Evolutionary conservation across 2,329 filamentous ascomycete species (phyloP).

Genomic region (Cercospora sp.): DNA sequence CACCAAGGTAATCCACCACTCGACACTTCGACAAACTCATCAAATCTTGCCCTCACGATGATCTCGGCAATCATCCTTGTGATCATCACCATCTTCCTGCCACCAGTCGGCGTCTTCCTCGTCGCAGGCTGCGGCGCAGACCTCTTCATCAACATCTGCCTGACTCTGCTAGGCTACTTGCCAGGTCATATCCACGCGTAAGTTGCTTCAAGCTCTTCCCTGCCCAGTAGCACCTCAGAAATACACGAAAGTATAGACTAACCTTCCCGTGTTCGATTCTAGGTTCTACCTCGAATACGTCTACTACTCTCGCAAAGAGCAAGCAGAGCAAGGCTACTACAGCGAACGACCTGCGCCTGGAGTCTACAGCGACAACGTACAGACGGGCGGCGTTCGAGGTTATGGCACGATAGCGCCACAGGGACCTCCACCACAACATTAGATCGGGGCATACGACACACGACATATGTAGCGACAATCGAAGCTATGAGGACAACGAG

Average conservation of each 20-base stretch:
- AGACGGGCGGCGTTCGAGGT: constrained; percentile 58
- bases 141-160: constrained; percentile 48
- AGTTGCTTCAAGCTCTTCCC: neutral
- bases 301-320: constrained; percentile 73
- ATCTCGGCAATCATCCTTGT: constrained; percentile 44
- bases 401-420: constrained; percentile 34
- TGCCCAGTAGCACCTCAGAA: neutral
- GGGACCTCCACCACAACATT: neutral
- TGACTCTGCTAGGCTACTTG: constrained; percentile 58
- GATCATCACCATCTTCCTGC: constrained; percentile 47
- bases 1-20: neutral
- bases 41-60: constrained; percentile 7
- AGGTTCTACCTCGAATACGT: constrained; percentile 76
- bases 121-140: constrained; percentile 53
- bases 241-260: neutral
- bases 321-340: constrained; percentile 59
- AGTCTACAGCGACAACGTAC: constrained; percentile 71
- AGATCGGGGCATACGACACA: neutral
- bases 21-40: neutral
- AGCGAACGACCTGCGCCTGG: constrained; percentile 61
- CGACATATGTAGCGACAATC: neutral
- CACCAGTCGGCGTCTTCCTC: constrained; percentile 48
- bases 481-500: neutral
- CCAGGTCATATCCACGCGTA: constrained; percentile 67
- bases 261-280: neutral